Percentiles rank a stretch among this genome's conserved stretches.
These are phyloP conservation scores for Aspergillus fijiensis DNA, from an alignment of 2,329 filamentous ascomycete species.

Conservation along the genomic window DNA sequence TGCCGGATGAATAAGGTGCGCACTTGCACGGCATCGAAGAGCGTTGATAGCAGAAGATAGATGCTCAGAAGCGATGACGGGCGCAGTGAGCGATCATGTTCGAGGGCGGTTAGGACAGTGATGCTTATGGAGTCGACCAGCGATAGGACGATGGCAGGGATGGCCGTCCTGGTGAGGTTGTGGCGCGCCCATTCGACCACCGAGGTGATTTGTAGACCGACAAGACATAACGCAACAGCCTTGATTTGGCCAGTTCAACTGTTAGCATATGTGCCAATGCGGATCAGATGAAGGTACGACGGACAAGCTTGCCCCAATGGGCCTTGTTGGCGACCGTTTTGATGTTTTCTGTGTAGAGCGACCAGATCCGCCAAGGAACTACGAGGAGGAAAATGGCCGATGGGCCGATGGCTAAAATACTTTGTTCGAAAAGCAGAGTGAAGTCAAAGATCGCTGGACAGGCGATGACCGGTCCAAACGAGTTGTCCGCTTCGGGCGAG, in stretches of 20 bases:
- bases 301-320: conserved; percentile 1
- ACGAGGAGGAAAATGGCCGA: conserved; percentile 2
- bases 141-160: not conserved
- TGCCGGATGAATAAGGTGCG: conserved; percentile 37
- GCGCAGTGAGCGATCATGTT: conserved; percentile 25
- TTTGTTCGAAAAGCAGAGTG: conserved; percentile 12
- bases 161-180: not conserved
- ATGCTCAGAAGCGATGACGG: conserved; percentile 30
- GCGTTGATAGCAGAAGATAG: conserved; percentile 43
- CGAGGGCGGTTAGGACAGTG: conserved; percentile 2
- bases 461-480: not conserved
- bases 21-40: conserved; percentile 44
- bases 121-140: not conserved
- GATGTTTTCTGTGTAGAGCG: not conserved
- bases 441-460: conserved; percentile 8
- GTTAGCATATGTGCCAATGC: not conserved
- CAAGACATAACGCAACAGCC: not conserved
- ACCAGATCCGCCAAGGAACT: conserved; percentile 1
- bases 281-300: not conserved
- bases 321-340: not conserved
- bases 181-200: conserved; percentile 3
- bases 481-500: not conserved
- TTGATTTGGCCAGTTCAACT: not conserved
- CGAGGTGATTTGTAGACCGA: not conserved
- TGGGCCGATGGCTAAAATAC: conserved; percentile 7